Base-by-base conservation (phyloP, 2,329 filamentous ascomycete genomes). In the Monilinia laxa region DNA sequence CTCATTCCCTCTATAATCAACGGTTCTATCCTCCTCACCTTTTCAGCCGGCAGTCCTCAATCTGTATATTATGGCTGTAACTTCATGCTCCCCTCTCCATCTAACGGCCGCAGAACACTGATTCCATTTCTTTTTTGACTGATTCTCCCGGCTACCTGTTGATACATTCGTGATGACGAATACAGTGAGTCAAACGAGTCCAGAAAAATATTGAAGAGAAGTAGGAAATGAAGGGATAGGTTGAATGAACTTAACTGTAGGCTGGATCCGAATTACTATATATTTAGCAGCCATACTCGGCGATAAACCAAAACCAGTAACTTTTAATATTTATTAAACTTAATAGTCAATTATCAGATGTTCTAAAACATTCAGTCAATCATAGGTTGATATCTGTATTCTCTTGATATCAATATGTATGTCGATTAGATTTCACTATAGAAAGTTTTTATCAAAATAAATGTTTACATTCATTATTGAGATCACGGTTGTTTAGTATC, bases 1-100 rank as follows among this genome's bases (percentile, higher is more conserved):
- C 83, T 81, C 1, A 82, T 91, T 2, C 85, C 88, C 71, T 85
- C 84, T 68, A 82, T 90, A 71, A 87, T 91, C 79, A 91, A 91
- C 74, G 87, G 83, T 45, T 86, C 85, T 25, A 85, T 91, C 71
- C 79, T 90, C 62, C 87, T 86, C 7, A 88, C 87, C 2, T 86
- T 84, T 81, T 86, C 84, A 1, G 85, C 14, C 18, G 84, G 82
- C 35, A 87, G 86, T 73, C 84, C 84, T 84, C 0, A 71, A 85
- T 79, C 80, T 86, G 64, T 90, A 90, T 77, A 87, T 86, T 0
- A 87, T 88, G 62, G 88, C 86, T 53, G 86, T 90, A 74, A 86
- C 92, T 25, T 80, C 93, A 11, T 87, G 90, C 74, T 87, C 87
- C 67, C 84, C 92, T 75, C 87, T 67, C 84, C 0, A 81, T 88